These are phyloP conservation scores for Rhodosorus marinus DNA, from an alignment of 23 red algal genomes.

Conservation along the genomic window DNA sequence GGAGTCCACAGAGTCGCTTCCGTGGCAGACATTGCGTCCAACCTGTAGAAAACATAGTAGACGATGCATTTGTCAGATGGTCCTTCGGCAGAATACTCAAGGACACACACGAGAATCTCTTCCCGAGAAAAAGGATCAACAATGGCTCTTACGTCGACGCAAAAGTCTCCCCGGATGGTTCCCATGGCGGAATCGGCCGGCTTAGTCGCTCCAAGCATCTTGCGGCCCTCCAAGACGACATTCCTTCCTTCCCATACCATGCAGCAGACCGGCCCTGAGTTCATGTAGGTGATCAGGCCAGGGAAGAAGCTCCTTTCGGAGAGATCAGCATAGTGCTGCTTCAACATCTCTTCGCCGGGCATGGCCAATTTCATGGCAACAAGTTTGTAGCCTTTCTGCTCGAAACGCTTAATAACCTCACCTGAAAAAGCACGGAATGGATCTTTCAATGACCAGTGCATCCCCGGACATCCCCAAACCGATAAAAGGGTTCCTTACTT, in stretches of 20 bases:
- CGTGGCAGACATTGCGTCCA: conserved; percentile 44
- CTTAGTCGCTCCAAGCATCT: conserved; percentile 88
- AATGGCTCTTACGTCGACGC: conserved; percentile 60
- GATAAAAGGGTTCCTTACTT: too few relatives aligned
- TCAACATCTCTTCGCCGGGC: conserved; percentile 30
- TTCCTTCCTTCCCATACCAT: conserved; percentile 92
- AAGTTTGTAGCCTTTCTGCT: conserved; percentile 67
- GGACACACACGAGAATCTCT: background rate
- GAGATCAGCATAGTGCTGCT: conserved; percentile 65
- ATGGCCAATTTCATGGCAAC: conserved; percentile 63
- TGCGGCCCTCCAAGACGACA: conserved; percentile 51
- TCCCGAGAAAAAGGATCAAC: conserved; percentile 16
- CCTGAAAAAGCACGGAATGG: too few relatives aligned
- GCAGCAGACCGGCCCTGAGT: conserved; percentile 68
- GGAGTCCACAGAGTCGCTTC: conserved; percentile 51
- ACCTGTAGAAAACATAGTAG: background rate
- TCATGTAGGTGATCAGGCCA: conserved; percentile 51
- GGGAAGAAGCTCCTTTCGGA: conserved; percentile 62
- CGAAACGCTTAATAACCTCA: conserved; percentile 63
- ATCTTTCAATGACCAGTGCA: too few relatives aligned
- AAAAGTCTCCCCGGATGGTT: conserved; percentile 82
- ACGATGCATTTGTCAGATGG: background rate
- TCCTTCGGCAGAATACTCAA: background rate
- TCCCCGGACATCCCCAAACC: too few relatives aligned
- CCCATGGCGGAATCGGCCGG: conserved; percentile 72